A percentile compares a stretch with the other conserved stretches of the same genome.
Evolutionary conservation across 352 stramenopile genomes (phyloP).

Genomic region (Globisporangium splendens): DNA sequence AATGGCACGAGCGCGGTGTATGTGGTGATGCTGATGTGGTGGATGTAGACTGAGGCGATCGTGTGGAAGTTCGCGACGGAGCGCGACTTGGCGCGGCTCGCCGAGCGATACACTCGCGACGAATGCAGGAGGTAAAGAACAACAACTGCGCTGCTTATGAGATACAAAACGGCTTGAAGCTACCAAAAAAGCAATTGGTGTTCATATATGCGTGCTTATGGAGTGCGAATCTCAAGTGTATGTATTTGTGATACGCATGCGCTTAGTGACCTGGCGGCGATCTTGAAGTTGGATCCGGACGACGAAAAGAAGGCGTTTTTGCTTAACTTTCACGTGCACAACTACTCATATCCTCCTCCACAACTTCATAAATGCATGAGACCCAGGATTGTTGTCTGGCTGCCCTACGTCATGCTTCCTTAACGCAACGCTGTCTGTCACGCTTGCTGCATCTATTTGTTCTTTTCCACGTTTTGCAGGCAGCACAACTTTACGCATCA

Average conservation of each 20-base stretch:
- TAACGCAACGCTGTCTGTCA: not conserved
- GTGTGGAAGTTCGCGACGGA: conserved; percentile 55
- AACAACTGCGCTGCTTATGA: too few relatives aligned
- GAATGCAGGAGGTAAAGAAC: conserved; percentile 49
- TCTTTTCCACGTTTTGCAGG: conserved; percentile 48
- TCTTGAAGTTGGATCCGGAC: conserved; percentile 41
- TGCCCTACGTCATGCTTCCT: not conserved
- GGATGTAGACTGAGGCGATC: conserved; percentile 40
- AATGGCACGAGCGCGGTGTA: not conserved
- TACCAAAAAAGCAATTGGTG: too few relatives aligned
- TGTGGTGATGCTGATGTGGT: not conserved
- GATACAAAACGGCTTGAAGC: too few relatives aligned
- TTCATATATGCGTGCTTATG: too few relatives aligned
- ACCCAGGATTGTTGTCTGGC: conserved; percentile 5
- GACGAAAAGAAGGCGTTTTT: conserved; percentile 44
- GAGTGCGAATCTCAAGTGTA: not conserved
- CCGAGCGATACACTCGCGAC: conserved; percentile 36
- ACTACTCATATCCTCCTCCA: conserved; percentile 60
- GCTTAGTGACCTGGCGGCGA: conserved; percentile 35
- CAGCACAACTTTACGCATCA: conserved; percentile 48
- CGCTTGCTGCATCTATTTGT: conserved; percentile 13
- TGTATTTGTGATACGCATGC: conserved; percentile 4
- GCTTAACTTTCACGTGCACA: conserved; percentile 53
- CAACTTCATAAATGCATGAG: not conserved
- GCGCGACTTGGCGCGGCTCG: conserved; percentile 32